Evolutionary conservation across 257 asterid species (phyloP), one percentile per base, ranked within the genome.

Genomic region (Lithospermum erythrorhizon): DNA sequence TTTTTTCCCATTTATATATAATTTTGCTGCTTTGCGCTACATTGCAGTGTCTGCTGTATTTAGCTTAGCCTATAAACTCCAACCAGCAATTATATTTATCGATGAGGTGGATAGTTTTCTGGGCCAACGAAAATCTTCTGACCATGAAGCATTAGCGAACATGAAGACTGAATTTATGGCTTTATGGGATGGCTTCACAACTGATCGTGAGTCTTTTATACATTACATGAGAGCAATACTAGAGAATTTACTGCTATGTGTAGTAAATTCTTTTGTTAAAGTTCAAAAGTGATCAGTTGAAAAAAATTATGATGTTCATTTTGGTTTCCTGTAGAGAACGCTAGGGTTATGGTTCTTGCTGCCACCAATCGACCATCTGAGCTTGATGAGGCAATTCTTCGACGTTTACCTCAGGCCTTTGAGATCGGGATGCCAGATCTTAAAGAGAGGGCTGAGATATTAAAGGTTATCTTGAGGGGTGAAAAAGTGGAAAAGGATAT

Each of bases 111-210:
- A 93, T 70, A 89, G 98, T 68, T 89, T 93, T 72, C 72, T 93
- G 86, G 97, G 97, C 20, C 95, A 86, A 71, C 95, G 98, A 55
- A 93, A 86, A 81, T 49, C 82, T 54, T 65, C 81, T 55, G 98
- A 93, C 68, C 87, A 89, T 63, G 97, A 93, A 79, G 90, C 95
- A 53, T 64, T 86, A 57, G 76, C 81, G 63, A 86, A 86, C 79
- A 88, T 93, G 97, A 93, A 93, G 73, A 89, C 98, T 35, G 98
- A 93, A 59, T 93, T 93, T 76, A 93, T 93, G 98, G 86, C 98
- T 73, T 64, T 93, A 74, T 93, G 98, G 98, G 98, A 93, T 84
- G 98, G 98, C 62, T 88, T 93, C 81, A 81, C 95, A 59, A 93
- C 98, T 24, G 95, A 93, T 68, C 79, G 97, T 88, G 76, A 57